Conservation (phyloP, 768 basidiomycete species). For the Suillus tomentosus region DNA sequence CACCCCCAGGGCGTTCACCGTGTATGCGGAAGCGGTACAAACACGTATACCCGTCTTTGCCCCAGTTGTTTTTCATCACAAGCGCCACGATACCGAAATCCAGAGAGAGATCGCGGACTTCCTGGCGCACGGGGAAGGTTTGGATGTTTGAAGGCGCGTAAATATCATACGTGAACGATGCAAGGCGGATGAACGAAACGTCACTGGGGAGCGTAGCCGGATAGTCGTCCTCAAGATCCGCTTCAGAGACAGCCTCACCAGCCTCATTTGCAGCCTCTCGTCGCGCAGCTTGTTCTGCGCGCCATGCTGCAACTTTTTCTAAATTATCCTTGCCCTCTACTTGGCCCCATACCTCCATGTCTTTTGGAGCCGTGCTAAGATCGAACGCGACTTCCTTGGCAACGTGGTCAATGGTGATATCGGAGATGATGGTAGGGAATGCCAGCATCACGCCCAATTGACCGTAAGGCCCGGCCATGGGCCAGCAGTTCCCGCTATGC, state of each 20-base stretch:
- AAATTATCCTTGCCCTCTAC: conserved; percentile 78
- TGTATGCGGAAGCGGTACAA: conserved; percentile 86
- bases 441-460: conserved; percentile 83
- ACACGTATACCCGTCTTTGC: conserved; percentile 80
- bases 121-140: conserved; percentile 73
- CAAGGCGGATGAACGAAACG: conserved; percentile 62
- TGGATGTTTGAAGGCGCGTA: conserved; percentile 62
- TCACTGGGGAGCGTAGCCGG: conserved; percentile 49
- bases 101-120: conserved; percentile 67
- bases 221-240: conserved; percentile 40
- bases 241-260: conserved; percentile 32
- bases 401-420: conserved; percentile 88
- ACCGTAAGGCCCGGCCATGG: conserved; percentile 76
- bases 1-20: conserved; percentile 53
- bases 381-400: conserved; percentile 81
- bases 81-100: conserved; percentile 88
- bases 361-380: conserved; percentile 74
- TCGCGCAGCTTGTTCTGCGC: conserved; percentile 42
- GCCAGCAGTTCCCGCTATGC: conserved; percentile 90
- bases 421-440: conserved; percentile 53
- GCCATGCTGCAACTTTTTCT: conserved; percentile 59
- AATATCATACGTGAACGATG: conserved; percentile 66
- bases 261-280: conserved; percentile 35
- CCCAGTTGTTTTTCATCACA: conserved; percentile 86
- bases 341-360: conserved; percentile 91